A percentile compares a stretch with the other conserved stretches of the same genome.
Evolutionary conservation across 192 early-diverging fungal species (phyloP).

Genomic region (Backusella luteola): DNA sequence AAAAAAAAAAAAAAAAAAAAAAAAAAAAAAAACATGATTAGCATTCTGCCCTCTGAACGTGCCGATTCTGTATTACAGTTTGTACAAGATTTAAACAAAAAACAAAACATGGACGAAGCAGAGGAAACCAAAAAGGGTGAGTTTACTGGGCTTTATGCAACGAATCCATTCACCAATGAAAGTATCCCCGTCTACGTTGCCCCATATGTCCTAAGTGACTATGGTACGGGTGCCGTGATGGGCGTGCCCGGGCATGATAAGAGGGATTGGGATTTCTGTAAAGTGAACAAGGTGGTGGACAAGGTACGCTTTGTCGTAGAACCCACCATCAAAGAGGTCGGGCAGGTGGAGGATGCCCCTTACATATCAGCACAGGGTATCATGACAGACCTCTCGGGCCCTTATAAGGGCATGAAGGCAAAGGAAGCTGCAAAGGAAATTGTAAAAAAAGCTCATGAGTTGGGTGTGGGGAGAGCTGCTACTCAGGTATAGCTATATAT

Average conservation of each 20-base stretch:
- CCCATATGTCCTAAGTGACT: slow-evolving; percentile 72
- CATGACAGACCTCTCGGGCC: slow-evolving; percentile 53
- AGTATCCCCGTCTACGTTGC: slow-evolving; percentile 69
- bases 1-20: no score
- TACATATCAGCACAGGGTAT: slow-evolving; percentile 54
- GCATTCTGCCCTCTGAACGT: slow-evolving; percentile 21
- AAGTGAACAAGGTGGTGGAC: slow-evolving; percentile 45
- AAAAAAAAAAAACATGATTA: not conserved
- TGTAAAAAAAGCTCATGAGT: slow-evolving; percentile 41
- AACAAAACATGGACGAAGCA: slow-evolving; percentile 31
- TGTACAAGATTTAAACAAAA: slow-evolving; percentile 22
- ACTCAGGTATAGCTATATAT: slow-evolving; percentile 26
- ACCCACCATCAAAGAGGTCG: slow-evolving; percentile 23
- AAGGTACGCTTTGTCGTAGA: slow-evolving; percentile 53
- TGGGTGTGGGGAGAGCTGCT: slow-evolving; percentile 45
- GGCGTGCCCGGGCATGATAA: slow-evolving; percentile 82
- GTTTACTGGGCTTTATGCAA: slow-evolving; percentile 62
- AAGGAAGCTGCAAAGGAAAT: slow-evolving; percentile 56
- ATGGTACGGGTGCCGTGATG: slow-evolving; percentile 85
- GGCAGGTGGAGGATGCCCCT: not conserved
- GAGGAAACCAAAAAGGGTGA: slow-evolving; percentile 46
- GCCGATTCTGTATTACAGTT: slow-evolving; percentile 28
- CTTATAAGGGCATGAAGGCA: slow-evolving; percentile 60
- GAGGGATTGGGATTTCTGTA: slow-evolving; percentile 70
- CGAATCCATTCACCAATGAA: slow-evolving; percentile 57